phyloP scores from a whole-genome alignment of 2,329 filamentous ascomycete species.

The Xylaria sp. region DNA sequence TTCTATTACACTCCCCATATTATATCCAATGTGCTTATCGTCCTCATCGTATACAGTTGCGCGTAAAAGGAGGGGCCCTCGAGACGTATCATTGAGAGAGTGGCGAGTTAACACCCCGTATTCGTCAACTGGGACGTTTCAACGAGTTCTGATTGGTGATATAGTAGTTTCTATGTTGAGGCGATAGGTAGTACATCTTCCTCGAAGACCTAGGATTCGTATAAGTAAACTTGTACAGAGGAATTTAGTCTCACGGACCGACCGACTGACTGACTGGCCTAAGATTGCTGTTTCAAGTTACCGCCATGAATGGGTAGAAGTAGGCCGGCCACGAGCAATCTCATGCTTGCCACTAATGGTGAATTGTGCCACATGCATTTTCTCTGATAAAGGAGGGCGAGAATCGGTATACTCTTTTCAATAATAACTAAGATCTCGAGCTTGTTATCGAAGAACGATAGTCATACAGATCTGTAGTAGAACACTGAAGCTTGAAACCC shows the following conservation, averaged over 20 bases:
- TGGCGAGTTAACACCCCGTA: no score
- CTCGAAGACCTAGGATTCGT: background rate
- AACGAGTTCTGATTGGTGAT: no score
- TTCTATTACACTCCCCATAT: no score
- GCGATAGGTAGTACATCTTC: background rate
- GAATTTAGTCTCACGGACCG: background rate
- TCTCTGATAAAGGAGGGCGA: background rate
- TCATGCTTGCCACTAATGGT: slow-evolving; percentile 30
- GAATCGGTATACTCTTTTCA: background rate
- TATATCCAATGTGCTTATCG: no score
- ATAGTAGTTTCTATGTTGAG: no score
- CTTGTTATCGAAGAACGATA: background rate
- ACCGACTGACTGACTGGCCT: slow-evolving; percentile 21
- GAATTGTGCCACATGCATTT: slow-evolving; percentile 30
- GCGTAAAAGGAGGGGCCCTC: no score
- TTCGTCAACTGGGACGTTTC: no score
- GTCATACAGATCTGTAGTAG: background rate
- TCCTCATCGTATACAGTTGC: no score
- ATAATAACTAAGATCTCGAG: background rate
- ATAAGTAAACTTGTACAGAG: background rate
- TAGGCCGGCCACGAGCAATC: slow-evolving; percentile 27
- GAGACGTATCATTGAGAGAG: no score
- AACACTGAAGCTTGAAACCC: background rate
- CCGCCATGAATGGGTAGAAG: slow-evolving; percentile 25
- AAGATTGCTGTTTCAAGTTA: background rate